Evolutionary conservation across 139 green algal species (phyloP).

Genomic region (Astrephomene gubernaculifera): DNA sequence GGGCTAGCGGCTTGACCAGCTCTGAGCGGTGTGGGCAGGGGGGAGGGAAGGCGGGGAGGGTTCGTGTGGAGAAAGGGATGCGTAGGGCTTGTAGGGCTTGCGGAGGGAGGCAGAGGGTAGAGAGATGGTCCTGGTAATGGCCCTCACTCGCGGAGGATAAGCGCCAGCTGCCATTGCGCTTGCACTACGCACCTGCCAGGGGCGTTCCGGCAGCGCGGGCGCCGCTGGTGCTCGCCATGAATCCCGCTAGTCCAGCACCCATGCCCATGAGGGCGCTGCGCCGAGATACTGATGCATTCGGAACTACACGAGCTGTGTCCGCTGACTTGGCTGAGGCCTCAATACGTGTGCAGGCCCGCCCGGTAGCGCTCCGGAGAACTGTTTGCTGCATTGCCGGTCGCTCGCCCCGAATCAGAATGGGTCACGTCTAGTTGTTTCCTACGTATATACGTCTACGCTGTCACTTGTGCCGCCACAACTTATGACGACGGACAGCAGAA

Average conservation of each 20-base stretch:
- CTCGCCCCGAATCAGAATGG: not conserved
- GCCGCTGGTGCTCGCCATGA: not conserved
- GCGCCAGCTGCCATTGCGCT: too few species aligned
- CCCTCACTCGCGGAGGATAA: too few species aligned
- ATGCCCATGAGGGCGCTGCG: conserved; percentile 9
- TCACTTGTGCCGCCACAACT: too few species aligned
- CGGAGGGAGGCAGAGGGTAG: too few species aligned
- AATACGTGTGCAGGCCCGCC: not conserved
- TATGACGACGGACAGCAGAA: too few species aligned
- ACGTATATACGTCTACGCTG: too few species aligned
- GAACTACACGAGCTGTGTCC: not conserved
- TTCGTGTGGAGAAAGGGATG: not conserved
- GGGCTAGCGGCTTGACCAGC: not conserved
- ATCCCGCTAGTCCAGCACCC: not conserved
- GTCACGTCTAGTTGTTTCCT: not conserved
- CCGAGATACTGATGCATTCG: not conserved
- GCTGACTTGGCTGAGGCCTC: not conserved
- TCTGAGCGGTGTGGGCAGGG: conserved; percentile 4
- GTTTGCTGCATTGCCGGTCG: conserved; percentile 7
- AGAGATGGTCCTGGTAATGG: too few species aligned
- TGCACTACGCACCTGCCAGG: conserved; percentile 2
- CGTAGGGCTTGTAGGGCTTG: too few species aligned
- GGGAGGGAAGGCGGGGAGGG: not conserved
- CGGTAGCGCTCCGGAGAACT: not conserved
- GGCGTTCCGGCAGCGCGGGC: not conserved